These are phyloP conservation scores for Plasmodium vivax DNA, from an alignment of 169 alveolate species.

Conservation along the genomic window DNA sequence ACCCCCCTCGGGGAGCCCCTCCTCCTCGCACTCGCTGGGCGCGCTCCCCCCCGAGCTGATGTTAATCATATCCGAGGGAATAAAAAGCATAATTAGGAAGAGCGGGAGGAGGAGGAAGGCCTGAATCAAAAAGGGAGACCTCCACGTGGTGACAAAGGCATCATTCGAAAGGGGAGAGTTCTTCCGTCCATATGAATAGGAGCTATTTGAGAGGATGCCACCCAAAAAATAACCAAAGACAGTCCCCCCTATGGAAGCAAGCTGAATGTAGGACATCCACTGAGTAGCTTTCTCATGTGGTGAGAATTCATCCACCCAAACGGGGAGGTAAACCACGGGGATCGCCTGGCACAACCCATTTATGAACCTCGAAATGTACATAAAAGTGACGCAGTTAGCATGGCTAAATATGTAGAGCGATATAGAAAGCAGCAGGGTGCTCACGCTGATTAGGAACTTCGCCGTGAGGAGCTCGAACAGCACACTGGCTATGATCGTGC, in stretches of 20 bases:
- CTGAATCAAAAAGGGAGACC: conserved; percentile 72
- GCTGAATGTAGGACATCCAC: conserved; percentile 95
- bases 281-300: conserved; percentile 90
- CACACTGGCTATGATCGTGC: conserved; percentile 83
- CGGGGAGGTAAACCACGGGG: conserved; percentile 94
- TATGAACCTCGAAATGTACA: conserved; percentile 88
- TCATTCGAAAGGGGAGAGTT: neutral
- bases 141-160: conserved; percentile 49
- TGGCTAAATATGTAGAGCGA: conserved; percentile 79
- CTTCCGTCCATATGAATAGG: neutral
- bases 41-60: conserved; percentile 5
- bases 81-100: conserved; percentile 46
- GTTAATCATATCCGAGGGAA: conserved; percentile 57
- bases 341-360: conserved; percentile 94
- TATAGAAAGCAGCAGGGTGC: conserved; percentile 76
- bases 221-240: conserved; percentile 79
- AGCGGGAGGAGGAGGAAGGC: conserved; percentile 42
- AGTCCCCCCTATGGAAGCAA: conserved; percentile 91
- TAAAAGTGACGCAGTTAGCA: conserved; percentile 78
- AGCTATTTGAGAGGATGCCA: conserved; percentile 46
- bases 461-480: conserved; percentile 77
- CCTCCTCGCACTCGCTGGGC: neutral
- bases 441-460: conserved; percentile 74
- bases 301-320: conserved; percentile 95
- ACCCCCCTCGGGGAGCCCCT: neutral